phyloP scores from a whole-genome alignment of 768 basidiomycete species.

The Leccinum barrowsii region DNA sequence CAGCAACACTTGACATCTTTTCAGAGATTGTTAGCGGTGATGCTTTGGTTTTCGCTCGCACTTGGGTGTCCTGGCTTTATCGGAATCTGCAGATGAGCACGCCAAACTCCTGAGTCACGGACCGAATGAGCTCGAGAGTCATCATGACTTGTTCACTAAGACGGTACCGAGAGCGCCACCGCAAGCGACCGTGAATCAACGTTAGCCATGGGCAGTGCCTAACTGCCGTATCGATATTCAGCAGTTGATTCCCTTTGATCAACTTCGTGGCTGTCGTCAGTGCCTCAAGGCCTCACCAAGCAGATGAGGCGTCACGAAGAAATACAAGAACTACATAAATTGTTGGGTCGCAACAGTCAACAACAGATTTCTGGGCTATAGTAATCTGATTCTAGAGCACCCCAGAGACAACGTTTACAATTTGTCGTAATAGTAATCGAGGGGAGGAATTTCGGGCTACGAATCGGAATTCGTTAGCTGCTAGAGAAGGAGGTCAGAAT shows the following conservation, averaged over 20 bases:
- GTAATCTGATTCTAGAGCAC: slow-evolving; percentile 8
- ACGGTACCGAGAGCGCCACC: slow-evolving; percentile 2
- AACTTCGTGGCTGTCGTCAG: not conserved
- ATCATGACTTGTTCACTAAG: not conserved
- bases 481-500: not conserved
- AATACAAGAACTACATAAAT: slow-evolving; percentile 16
- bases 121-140: not conserved
- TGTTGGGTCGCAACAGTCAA: slow-evolving; percentile 17
- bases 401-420: slow-evolving; percentile 41
- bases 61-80: not conserved
- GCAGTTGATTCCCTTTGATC: not conserved
- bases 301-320: not conserved
- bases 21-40: not conserved
- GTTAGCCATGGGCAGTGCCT: not conserved
- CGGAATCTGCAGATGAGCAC: slow-evolving; percentile 1
- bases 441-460: slow-evolving; percentile 81
- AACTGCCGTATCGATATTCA: not conserved
- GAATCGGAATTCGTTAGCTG: slow-evolving; percentile 11
- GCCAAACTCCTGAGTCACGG: slow-evolving; percentile 11
- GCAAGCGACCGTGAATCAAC: not conserved
- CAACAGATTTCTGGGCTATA: slow-evolving; percentile 10
- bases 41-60: not conserved
- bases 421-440: slow-evolving; percentile 95
- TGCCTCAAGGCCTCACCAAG: no score
- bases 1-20: slow-evolving; percentile 15